Evolutionary conservation across 768 basidiomycete genomes (phyloP), one percentile per base, ranked within the genome.

Genomic region (Phanerochaete sordida): DNA sequence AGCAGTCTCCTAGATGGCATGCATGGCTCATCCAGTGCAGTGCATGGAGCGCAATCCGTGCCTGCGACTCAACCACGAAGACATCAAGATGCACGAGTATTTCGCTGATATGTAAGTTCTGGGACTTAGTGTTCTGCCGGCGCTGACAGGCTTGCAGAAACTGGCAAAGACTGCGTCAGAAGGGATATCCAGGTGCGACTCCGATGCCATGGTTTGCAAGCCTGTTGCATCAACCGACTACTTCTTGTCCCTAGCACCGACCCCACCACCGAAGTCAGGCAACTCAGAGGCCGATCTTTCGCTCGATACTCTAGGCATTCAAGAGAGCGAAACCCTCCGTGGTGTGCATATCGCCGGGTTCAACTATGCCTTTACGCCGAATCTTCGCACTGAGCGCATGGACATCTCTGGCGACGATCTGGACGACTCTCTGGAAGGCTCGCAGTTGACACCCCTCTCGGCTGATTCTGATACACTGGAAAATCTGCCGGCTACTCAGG

Each of bases 41-140:
- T 86, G 84, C 60, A 67, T 85, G 19, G 79, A 85, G 70, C 77
- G 80, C 24, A 86, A 87, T 66, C 78, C 85, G 15, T 68, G 73
- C 2, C 64, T 81, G 26, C 80, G 84, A 35, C 67, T 75, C 53
- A 71, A 69, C 56, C 75, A 79, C 46, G 61, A 71, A 19, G 68
- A 72, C 15, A 75, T 84, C 47, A 80, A 74, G 65, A 67, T 64
- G 12, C 84, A 87, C 67, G 58, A 67, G 15, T 85, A 82, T 66
- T 85, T 87, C 63, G 63, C 69, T 8, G 66, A 70, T 3, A 72
- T 79, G 85, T 85, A 67, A 54, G 84, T 74, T 2, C 2, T 28
- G 13, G 11, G 6, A 27, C 3, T 43, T 11, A 26, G 7, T 19
- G 13, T n/a, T 2, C 21, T 47, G 12, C 12, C 33, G 21, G 30